Evolutionary conservation across 805 yeast species (phyloP).

Genomic region (Candida gorgasii): DNA sequence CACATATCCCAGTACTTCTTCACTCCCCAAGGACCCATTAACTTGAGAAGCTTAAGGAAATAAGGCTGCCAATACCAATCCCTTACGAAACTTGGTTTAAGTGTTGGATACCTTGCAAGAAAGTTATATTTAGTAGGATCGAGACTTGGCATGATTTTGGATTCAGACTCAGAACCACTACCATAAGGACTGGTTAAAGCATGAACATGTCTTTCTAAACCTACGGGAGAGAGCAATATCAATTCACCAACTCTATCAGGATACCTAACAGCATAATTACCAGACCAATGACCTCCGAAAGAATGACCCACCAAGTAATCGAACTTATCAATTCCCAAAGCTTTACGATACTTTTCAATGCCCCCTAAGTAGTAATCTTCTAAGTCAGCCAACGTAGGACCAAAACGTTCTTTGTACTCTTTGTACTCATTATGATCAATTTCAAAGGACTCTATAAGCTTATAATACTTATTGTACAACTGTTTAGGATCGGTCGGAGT

Average conservation of each 20-base stretch:
- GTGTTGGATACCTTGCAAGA: conserved; percentile 47
- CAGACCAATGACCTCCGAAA: conserved; percentile 73
- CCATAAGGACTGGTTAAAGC: conserved; percentile 49
- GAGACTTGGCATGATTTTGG: conserved; percentile 33
- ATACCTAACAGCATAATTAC: conserved; percentile 59
- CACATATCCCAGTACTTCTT: conserved; percentile 39
- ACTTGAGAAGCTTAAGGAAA: conserved; percentile 49
- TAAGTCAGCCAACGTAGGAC: conserved; percentile 41
- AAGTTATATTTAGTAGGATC: conserved; percentile 48
- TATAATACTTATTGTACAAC: conserved; percentile 40
- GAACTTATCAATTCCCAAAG: conserved; percentile 49
- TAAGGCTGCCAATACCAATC: conserved; percentile 46
- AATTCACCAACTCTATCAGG: conserved; percentile 56
- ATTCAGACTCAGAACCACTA: conserved; percentile 2
- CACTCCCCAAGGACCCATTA: conserved; percentile 44
- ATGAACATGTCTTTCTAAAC: conserved; percentile 68
- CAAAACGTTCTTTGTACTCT: conserved; percentile 34
- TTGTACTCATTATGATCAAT: conserved; percentile 26
- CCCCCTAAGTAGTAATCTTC: conserved; percentile 59
- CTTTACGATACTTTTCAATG: conserved; percentile 64
- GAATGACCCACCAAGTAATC: conserved; percentile 74
- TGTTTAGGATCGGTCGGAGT: conserved; percentile 28
- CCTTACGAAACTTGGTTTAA: conserved; percentile 28
- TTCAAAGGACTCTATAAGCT: conserved; percentile 37
- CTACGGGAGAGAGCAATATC: conserved; percentile 72